phyloP scores from a whole-genome alignment of 192 early-diverging fungal species.

The Podila verticillata region DNA sequence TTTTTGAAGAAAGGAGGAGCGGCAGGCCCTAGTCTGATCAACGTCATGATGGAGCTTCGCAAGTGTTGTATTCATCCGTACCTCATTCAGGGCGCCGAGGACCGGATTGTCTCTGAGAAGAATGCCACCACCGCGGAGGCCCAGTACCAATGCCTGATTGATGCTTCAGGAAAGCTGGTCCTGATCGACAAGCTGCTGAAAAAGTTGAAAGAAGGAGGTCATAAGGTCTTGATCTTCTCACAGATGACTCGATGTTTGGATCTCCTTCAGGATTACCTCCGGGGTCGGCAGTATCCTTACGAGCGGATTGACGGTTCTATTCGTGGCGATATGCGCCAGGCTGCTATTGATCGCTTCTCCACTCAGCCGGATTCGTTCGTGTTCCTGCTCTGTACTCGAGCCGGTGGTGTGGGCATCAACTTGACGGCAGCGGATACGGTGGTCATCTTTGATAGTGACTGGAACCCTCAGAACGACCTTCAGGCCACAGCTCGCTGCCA shows the following conservation, averaged over 20 bases:
- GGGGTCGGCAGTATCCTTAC: slow-evolving; percentile 73
- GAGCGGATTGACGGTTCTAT: slow-evolving; percentile 87
- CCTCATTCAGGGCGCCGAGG: slow-evolving; percentile 80
- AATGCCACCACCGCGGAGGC: slow-evolving; percentile 63
- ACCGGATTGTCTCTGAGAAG: slow-evolving; percentile 75
- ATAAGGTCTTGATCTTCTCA: slow-evolving; percentile 90
- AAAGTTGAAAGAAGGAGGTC: slow-evolving; percentile 77
- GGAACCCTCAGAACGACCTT: slow-evolving; percentile 92
- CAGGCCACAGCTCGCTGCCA: slow-evolving; percentile 87
- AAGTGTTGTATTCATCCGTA: slow-evolving; percentile 94
- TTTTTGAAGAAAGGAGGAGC: slow-evolving; percentile 83
- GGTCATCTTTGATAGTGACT: slow-evolving; percentile 89
- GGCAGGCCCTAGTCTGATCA: slow-evolving; percentile 78
- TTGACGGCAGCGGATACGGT: slow-evolving; percentile 88
- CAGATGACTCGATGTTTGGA: slow-evolving; percentile 89
- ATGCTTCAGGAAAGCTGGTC: slow-evolving; percentile 84
- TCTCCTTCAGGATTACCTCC: slow-evolving; percentile 84
- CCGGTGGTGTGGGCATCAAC: slow-evolving; percentile 91
- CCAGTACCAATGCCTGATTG: slow-evolving; percentile 76
- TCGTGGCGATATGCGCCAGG: slow-evolving; percentile 82
- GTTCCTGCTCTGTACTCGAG: slow-evolving; percentile 86
- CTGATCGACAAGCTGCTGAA: slow-evolving; percentile 84
- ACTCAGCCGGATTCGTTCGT: slow-evolving; percentile 82
- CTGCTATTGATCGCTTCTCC: slow-evolving; percentile 87
- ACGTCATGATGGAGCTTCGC: slow-evolving; percentile 90